A percentile compares a stretch with the other conserved stretches of the same genome.
phyloP scores from a whole-genome alignment of 2,329 filamentous ascomycete genomes.

The Alternaria brassicicola region DNA sequence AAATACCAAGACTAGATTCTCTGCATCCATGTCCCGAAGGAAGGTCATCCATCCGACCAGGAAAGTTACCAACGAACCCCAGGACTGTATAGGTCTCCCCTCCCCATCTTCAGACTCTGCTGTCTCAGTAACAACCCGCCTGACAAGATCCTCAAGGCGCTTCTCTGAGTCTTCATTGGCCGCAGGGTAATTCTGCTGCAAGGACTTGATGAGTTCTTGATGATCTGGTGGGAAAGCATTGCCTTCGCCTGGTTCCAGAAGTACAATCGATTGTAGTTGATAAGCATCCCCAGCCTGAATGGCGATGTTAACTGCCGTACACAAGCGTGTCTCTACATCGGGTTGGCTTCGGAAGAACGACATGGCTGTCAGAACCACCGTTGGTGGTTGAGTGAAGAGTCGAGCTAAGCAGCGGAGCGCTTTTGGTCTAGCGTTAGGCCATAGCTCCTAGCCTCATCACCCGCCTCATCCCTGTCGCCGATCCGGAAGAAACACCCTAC shows the following conservation, averaged over 20 bases:
- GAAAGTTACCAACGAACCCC: slow-evolving; percentile 79
- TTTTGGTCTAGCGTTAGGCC: slow-evolving; percentile 14
- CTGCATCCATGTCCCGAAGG: slow-evolving; percentile 78
- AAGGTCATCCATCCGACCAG: slow-evolving; percentile 82
- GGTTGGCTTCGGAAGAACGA: slow-evolving; percentile 27
- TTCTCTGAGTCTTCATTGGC: slow-evolving; percentile 25
- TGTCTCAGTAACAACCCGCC: slow-evolving; percentile 49
- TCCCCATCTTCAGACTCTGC: slow-evolving; percentile 63
- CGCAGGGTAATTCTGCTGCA: slow-evolving; percentile 33
- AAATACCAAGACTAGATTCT: slow-evolving; percentile 76
- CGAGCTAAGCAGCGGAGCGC: slow-evolving; percentile 9
- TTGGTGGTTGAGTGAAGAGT: slow-evolving; percentile 15
- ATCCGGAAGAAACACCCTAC: not conserved
- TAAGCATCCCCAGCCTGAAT: slow-evolving; percentile 30
- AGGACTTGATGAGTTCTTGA: slow-evolving; percentile 35
- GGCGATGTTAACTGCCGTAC: slow-evolving; percentile 36
- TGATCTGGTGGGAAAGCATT: slow-evolving; percentile 33
- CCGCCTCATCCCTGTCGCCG: slow-evolving; percentile 12
- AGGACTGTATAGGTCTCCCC: slow-evolving; percentile 62
- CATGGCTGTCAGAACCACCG: slow-evolving; percentile 23
- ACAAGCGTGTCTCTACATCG: slow-evolving; percentile 35
- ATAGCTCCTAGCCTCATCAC: slow-evolving; percentile 11
- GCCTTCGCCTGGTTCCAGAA: slow-evolving; percentile 34
- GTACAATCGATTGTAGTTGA: slow-evolving; percentile 35
- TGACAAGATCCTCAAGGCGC: slow-evolving; percentile 34